Base-by-base conservation (phyloP, 2,329 filamentous ascomycete genomes). In the Cladosporium colombiae region DNA sequence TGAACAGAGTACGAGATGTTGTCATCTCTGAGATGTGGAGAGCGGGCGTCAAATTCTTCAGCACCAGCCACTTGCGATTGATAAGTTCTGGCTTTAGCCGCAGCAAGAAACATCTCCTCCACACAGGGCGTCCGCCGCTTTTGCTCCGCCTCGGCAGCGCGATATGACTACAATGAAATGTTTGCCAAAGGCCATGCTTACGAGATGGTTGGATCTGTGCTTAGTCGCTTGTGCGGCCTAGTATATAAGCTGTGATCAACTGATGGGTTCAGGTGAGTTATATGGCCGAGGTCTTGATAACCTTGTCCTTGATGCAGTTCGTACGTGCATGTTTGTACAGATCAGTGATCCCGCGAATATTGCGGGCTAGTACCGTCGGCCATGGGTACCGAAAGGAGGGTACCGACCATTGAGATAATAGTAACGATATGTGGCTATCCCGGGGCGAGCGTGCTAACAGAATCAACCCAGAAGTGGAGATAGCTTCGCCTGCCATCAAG, bases 61-160 rank as follows among this genome's bases (percentile, higher is more conserved):
- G 57, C 57, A 60, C 57, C 35, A 60, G 35, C 57, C 57, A 60
- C 44, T 13, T 35, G 21, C 10, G 59, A 37, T 21, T 50, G 59
- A 37, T 52, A 37, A 62, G 44, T 21, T 21, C 27, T 60, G 59
- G 14, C 46, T 62, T 62, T 62, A 62, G 59, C 59, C 59, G 59
- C 59, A 52, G 21, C 11, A 29, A 14, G 18, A n/a, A 33, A 49
- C 31, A 46, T 46, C 40, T 46, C 40, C 40, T 46, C 40, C 40
- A 46, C 40, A 29, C 56, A 46, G 16, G 21, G 21, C 29, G 21
- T 25, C 23, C 56, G 56, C 56, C 56, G 56, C 56, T 59, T 46
- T 59, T 59, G 56, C 37, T 59, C 56, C 56, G 56, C 56, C 14
- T 23, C 33, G 35, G 33, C 56, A 35, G 23, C 27, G 35, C 25